Conservation (phyloP, 2,329 filamentous ascomycete species). For the Fusarium sp. region DNA sequence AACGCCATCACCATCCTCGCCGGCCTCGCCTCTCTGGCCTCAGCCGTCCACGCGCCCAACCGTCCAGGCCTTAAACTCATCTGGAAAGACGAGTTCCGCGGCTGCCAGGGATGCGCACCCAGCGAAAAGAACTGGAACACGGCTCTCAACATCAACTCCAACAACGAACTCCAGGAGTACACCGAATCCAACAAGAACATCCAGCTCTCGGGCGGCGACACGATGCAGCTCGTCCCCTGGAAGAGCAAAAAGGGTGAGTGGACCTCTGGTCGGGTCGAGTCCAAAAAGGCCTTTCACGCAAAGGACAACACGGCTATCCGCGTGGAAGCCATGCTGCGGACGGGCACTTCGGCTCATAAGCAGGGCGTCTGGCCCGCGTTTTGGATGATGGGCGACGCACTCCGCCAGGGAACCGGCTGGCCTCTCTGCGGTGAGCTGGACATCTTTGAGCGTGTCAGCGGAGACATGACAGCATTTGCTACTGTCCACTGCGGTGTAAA, state of each 20-base stretch:
- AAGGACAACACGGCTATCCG: slow-evolving; percentile 52
- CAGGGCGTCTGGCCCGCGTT: slow-evolving; percentile 64
- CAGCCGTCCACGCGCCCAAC: slow-evolving; percentile 51
- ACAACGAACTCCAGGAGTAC: slow-evolving; percentile 61
- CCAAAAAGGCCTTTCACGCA: slow-evolving; percentile 57
- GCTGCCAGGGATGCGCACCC: slow-evolving; percentile 50
- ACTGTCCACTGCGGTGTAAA: slow-evolving; percentile 58
- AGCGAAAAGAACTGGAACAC: slow-evolving; percentile 57
- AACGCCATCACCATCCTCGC: slow-evolving; percentile 36
- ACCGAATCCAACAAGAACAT: slow-evolving; percentile 55
- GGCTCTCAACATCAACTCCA: slow-evolving; percentile 55
- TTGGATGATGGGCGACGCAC: slow-evolving; percentile 60
- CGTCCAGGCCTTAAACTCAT: slow-evolving; percentile 54
- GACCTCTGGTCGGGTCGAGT: slow-evolving; percentile 62
- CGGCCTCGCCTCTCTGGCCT: slow-evolving; percentile 39
- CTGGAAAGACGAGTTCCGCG: slow-evolving; percentile 58
- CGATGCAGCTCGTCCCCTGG: slow-evolving; percentile 61
- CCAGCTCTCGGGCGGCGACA: slow-evolving; percentile 61
- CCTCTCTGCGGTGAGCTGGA: slow-evolving; percentile 62
- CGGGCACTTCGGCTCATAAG: slow-evolving; percentile 53
- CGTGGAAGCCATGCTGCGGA: slow-evolving; percentile 56
- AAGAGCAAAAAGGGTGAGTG: slow-evolving; percentile 51
- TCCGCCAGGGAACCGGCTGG: slow-evolving; percentile 58
- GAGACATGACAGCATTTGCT: slow-evolving; percentile 55
- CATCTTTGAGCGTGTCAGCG: slow-evolving; percentile 60